Conservation (phyloP, 495 filamentous ascomycete genomes). For the Parathielavia appendiculata region DNA sequence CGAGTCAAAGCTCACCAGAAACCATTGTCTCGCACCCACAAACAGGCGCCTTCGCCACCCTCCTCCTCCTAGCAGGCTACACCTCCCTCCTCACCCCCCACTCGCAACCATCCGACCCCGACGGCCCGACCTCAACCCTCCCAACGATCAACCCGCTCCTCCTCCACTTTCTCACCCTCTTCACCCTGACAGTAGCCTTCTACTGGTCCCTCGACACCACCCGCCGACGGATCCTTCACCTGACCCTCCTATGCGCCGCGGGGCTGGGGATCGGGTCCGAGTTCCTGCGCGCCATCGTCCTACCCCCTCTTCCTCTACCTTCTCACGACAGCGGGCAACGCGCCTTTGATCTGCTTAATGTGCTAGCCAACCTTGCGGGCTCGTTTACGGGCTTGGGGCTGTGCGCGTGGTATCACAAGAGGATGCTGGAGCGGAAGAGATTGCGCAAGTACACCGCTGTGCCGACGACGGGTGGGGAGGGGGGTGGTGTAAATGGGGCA, state of each 20-base stretch:
- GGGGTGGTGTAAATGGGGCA: slow-evolving; percentile 47
- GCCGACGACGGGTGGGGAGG: slow-evolving; percentile 45
- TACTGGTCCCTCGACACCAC: slow-evolving; percentile 96
- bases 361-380: slow-evolving; percentile 82
- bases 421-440: slow-evolving; percentile 89
- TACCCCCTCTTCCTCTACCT: slow-evolving; percentile 29
- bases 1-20: not conserved
- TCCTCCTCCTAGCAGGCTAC: slow-evolving; percentile 72
- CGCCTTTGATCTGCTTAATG: slow-evolving; percentile 76
- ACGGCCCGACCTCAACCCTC: slow-evolving; percentile 13
- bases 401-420: slow-evolving; percentile 85
- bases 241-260: slow-evolving; percentile 73
- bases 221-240: slow-evolving; percentile 73
- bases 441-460: slow-evolving; percentile 65
- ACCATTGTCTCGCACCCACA: slow-evolving; percentile 6
- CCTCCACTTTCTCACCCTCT: slow-evolving; percentile 85
- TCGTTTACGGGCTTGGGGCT: slow-evolving; percentile 63
- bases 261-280: slow-evolving; percentile 78
- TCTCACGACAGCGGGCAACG: no score
- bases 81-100: slow-evolving; percentile 63
- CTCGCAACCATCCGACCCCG: slow-evolving; percentile 37
- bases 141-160: slow-evolving; percentile 69
- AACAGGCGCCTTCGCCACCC: slow-evolving; percentile 68
- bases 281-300: slow-evolving; percentile 72
- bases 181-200: slow-evolving; percentile 78